Evolutionary conservation across 1,139 yeast species (phyloP), one percentile per base, ranked within the genome.

Genomic region (Sugiyamaella sp.): DNA sequence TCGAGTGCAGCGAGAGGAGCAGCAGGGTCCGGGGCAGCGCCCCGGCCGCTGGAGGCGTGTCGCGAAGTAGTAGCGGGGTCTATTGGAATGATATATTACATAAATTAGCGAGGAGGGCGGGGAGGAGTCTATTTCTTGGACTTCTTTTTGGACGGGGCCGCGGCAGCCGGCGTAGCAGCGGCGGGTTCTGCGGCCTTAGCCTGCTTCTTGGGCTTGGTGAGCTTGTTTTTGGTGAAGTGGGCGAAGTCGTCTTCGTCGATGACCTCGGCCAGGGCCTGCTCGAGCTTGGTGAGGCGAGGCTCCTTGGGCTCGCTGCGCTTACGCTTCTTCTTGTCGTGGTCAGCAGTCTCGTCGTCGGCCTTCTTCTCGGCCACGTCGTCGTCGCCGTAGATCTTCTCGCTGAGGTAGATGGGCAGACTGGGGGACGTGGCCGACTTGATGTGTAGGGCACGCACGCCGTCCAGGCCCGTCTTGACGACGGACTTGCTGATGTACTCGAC

Each of bases 191-290:
- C 22, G 12, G 17, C 20, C 48, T 50, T 46, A n/a, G n/a, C n/a
- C n/a, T n/a, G n/a, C n/a, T n/a, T n/a, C n/a, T n/a, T n/a, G n/a
- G n/a, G n/a, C 40, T 46, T 50, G 35, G 49, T 41, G 17, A 19
- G 64, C 56, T 73, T 66, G 60, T 73, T 73, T 48, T 71, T 68
- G 27, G 72, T 64, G 60, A 71, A 43, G 41, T 70, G 62, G 39
- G 71, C 70, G 50, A 74, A 58, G 47, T 85, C 87, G 8, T 75
- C 78, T 58, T 86, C 90, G 60, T 84, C 85, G 53, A 86, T 86
- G 69, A 90, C 81, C 73, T 89, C 96, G 67, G 86, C 79, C 74
- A 90, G 80, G 46, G 89, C 89, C 66, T 79, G 79, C 65, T 89
- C 95, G 71, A 86, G 87, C 25, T 80, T 75, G 51, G 87, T 75